Base-by-base conservation (phyloP, 306 rosid genomes). In the Purshia tridentata region DNA sequence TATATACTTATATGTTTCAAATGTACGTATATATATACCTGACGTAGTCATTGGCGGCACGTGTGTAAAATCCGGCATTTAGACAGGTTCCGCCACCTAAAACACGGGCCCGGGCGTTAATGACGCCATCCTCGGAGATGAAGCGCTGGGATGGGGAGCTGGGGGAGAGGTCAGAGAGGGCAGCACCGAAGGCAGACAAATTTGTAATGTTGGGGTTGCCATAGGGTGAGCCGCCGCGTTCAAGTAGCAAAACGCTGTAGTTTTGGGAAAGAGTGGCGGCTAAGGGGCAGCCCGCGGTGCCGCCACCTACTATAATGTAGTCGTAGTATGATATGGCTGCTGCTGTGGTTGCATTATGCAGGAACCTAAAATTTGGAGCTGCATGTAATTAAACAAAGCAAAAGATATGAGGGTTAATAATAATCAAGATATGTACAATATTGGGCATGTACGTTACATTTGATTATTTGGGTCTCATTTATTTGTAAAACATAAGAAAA, bases 221-320 rank as follows among this genome's bases (percentile, higher is more conserved):
- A 5, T 87, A 91, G 5, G 97, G 97, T 0, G 97, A 78, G 0
- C 93, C 91, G 0, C 97, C 97, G 0, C 97, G 89, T 80, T 91
- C 97, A 0, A 91, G 80, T 9, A 91, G 47, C 80, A 91, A 75
- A n/a, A 91, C 97, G 47, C 72, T 86, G 81, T 83, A 85, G 46
- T 86, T 86, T 63, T 87, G 86, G 46, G 96, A 87, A 6, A 91
- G 76, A 0, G 96, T 91, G 8, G 97, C 96, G 0, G 97, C 97
- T 23, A 91, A 78, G 14, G 97, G 97, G 51, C 97, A 89, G 4
- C 97, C 97, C 0, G 96, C 90, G 0, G 97, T 89, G 46, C 96
- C 97, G 0, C 97, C 97, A 0, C 97, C 97, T 1, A 91, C 85
- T 2, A 91, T 72, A 19, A 91, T 91, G 88, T 89, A 91, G 76